A percentile compares a stretch with the other conserved stretches of the same genome.
These are phyloP conservation scores for Populus hybrid DNA, from an alignment of 441 rosid species.

Conservation along the genomic window DNA sequence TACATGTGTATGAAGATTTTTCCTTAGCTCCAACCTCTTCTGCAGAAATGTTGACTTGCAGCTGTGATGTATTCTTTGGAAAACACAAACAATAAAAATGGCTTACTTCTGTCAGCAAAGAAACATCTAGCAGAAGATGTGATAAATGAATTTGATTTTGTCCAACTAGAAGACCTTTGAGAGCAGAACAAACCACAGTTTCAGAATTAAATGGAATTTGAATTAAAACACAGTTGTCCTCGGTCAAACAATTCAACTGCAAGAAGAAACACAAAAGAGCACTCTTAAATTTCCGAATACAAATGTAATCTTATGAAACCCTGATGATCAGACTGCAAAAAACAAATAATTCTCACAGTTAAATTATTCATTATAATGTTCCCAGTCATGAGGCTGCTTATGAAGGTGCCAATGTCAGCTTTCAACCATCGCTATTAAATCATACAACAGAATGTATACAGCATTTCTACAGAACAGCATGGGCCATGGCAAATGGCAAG, in stretches of 20 bases:
- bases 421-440: neutral
- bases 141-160: conserved; percentile 11
- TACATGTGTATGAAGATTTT: conserved; percentile 67
- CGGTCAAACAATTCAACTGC: conserved; percentile 63
- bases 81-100: conserved; percentile 24
- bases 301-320: conserved; percentile 10
- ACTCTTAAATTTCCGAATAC: conserved; percentile 10
- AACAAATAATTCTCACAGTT: neutral
- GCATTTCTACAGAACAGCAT: neutral
- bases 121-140: neutral
- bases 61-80: conserved; percentile 53
- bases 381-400: neutral
- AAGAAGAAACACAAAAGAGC: conserved; percentile 18
- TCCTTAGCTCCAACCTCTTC: conserved; percentile 89
- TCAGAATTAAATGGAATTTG: conserved; percentile 61
- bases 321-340: conserved; percentile 10
- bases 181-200: conserved; percentile 48
- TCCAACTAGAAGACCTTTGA: conserved; percentile 17
- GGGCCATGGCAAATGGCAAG: neutral
- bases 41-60: conserved; percentile 73
- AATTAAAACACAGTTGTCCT: conserved; percentile 67
- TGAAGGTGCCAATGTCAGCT: neutral
- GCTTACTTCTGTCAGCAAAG: conserved; percentile 11
- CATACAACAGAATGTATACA: neutral
- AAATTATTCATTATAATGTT: neutral